Evolutionary conservation across 768 basidiomycete species (phyloP), one percentile per base, ranked within the genome.

Genomic region (Leccinum truebloodii): DNA sequence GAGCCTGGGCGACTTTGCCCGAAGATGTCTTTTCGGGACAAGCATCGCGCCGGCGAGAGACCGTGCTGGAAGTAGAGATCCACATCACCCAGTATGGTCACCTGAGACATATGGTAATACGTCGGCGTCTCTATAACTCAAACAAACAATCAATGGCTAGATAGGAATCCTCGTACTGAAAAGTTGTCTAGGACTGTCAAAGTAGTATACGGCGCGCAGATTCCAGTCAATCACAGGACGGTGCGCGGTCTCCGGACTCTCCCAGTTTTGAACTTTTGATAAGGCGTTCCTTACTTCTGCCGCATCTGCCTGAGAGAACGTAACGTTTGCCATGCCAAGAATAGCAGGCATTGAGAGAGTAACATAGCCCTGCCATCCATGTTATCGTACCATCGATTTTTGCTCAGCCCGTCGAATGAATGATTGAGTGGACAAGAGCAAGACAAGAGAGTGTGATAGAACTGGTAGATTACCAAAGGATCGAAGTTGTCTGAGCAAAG

Each of bases 1-100:
- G 28, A 30, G 28, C 28, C 28, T 30, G 54, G 51, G 63, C 65
- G 65, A 69, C 54, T 61, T 67, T 58, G 35, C 60, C 63, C 66
- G 59, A 63, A 35, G 26, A 53, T 39, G 59, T 71, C 64, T 60
- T 71, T 69, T 71, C 64, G 64, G 68, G 64, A 56, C 52, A 37
- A 37, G 52, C 44, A 46, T 20, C n/a, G 26, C 26, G 26, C 26
- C 26, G 44, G 44, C 44, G 10, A 46, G n/a, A 20, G 44, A 20
- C 39, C 41, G 16, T 20, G 44, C n/a, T 12, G 44, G 10, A 44
- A 44, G 41, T n/a, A 44, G 41, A 41, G 39, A 41, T 41, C 16
- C 39, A 32, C 12, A 30, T 30, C 28, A 30, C 28, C 28, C 1
- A 16, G 39, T 39, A 7, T 8, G 39, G 16, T 39, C 39, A 39